phyloP scores from a whole-genome alignment of 2,329 filamentous ascomycete species.

The Ascochyta lentis region DNA sequence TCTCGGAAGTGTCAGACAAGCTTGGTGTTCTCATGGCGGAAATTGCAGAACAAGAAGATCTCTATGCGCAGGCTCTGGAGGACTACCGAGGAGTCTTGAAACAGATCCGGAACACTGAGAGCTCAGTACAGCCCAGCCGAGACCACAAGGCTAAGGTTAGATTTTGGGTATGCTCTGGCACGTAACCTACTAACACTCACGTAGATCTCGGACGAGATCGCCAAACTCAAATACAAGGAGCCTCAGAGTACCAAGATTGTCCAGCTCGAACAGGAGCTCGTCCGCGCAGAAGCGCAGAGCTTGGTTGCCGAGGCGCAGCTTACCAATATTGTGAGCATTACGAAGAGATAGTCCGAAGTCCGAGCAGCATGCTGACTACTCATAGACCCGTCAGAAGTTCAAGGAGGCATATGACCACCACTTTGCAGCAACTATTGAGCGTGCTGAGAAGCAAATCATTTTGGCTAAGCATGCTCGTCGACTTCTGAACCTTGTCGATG shows the following conservation, averaged over 20 bases:
- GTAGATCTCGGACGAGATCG: constrained; percentile 85
- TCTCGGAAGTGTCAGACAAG: constrained; percentile 94
- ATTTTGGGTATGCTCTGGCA: constrained; percentile 2
- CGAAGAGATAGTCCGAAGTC: too few species aligned
- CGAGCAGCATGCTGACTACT: constrained; percentile 23
- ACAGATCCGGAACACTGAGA: constrained; percentile 92
- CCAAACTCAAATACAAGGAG: constrained; percentile 89
- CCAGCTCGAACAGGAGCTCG: constrained; percentile 92
- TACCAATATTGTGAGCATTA: constrained; percentile 75
- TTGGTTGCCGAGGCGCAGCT: constrained; percentile 95
- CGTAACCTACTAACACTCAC: constrained; percentile 13
- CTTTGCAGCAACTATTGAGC: constrained; percentile 89
- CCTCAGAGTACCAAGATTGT: constrained; percentile 81
- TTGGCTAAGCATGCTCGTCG: constrained; percentile 89
- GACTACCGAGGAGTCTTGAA: constrained; percentile 84
- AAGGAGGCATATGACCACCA: constrained; percentile 93
- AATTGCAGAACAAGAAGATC: constrained; percentile 91
- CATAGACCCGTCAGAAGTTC: constrained; percentile 91
- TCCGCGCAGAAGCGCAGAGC: constrained; percentile 93
- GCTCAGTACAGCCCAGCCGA: constrained; percentile 89
- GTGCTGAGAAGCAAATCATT: constrained; percentile 95
- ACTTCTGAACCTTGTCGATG: constrained; percentile 84
- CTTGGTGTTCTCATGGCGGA: constrained; percentile 90
- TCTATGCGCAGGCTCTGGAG: constrained; percentile 85
- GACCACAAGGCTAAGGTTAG: constrained; percentile 78